Conservation (phyloP, 768 basidiomycete species). For the Suillus placidus region DNA sequence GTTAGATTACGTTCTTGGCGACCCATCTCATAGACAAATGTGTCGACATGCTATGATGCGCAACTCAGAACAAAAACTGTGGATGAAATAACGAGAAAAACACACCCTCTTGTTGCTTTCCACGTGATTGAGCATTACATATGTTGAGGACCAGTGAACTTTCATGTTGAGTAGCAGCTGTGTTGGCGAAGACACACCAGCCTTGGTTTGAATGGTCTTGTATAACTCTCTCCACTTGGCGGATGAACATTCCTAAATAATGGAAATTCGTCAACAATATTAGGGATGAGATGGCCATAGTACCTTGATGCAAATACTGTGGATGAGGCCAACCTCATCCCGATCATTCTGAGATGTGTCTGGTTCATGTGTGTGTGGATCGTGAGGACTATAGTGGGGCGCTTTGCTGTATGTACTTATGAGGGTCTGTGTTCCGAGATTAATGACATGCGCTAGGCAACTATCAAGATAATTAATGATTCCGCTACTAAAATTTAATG, state of each 20-base stretch:
- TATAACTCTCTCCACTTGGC: constrained; percentile 27
- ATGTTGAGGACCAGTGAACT: no score
- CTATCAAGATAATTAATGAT: constrained; percentile 8
- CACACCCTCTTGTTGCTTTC: no score
- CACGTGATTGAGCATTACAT: no score
- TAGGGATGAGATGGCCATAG: no score
- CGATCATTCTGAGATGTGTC: background rate
- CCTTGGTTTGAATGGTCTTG: constrained; percentile 9
- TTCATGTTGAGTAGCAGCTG: no score
- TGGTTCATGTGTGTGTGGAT: background rate
- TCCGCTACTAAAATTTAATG: background rate
- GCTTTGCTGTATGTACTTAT: constrained; percentile 12
- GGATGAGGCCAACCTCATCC: constrained; percentile 27
- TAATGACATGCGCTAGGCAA: constrained; percentile 39
- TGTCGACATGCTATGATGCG: no score
- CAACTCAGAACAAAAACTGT: no score
- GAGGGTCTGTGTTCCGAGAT: constrained; percentile 35
- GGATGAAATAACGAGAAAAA: no score
- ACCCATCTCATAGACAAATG: no score
- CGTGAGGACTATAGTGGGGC: background rate
- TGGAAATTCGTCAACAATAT: no score
- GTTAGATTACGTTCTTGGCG: no score
- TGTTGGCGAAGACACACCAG: no score
- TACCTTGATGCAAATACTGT: constrained; percentile 20
- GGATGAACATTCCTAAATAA: constrained; percentile 24